Conservation (phyloP, 495 filamentous ascomycete genomes). For the Trichoderma orchidacearum region DNA sequence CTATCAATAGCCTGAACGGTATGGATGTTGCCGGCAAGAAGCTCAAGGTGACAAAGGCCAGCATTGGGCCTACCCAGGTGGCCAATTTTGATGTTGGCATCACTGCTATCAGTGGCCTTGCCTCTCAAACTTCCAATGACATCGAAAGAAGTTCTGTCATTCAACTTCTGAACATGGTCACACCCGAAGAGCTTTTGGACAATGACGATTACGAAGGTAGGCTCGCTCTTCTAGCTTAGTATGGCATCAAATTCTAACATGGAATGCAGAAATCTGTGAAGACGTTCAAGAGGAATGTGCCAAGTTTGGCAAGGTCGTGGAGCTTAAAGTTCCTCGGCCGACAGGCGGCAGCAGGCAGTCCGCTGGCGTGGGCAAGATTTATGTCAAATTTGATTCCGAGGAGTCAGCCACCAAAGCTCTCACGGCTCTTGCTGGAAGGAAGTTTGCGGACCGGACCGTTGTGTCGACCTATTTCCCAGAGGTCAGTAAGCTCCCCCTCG, state of each 20-base stretch:
- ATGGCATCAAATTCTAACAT: conserved; percentile 8
- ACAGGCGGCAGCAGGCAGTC: conserved; percentile 65
- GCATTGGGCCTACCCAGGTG: conserved; percentile 84
- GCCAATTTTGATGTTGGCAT: conserved; percentile 86
- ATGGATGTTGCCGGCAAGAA: conserved; percentile 83
- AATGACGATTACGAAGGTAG: conserved; percentile 86
- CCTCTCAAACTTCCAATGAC: conserved; percentile 72
- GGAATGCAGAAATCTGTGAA: conserved; percentile 69
- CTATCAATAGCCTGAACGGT: conserved; percentile 79
- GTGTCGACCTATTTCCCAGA: conserved; percentile 93
- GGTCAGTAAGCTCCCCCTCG: conserved; percentile 32
- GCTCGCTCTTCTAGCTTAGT: conserved; percentile 4
- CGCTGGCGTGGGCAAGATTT: conserved; percentile 94
- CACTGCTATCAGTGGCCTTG: conserved; percentile 98
- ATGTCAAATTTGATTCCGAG: conserved; percentile 72
- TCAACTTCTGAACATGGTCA: conserved; percentile 96
- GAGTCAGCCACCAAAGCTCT: conserved; percentile 76
- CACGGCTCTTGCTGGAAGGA: conserved; percentile 74
- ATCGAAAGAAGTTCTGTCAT: conserved; percentile 68
- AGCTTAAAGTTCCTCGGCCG: conserved; percentile 84
- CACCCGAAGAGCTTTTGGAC: conserved; percentile 86
- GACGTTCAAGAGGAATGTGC: conserved; percentile 84
- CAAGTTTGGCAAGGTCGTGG: conserved; percentile 74
- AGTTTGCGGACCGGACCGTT: conserved; percentile 91
- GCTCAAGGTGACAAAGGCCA: conserved; percentile 76